phyloP scores from a whole-genome alignment of 805 yeast species.

The Hanseniaspora lachancei region DNA sequence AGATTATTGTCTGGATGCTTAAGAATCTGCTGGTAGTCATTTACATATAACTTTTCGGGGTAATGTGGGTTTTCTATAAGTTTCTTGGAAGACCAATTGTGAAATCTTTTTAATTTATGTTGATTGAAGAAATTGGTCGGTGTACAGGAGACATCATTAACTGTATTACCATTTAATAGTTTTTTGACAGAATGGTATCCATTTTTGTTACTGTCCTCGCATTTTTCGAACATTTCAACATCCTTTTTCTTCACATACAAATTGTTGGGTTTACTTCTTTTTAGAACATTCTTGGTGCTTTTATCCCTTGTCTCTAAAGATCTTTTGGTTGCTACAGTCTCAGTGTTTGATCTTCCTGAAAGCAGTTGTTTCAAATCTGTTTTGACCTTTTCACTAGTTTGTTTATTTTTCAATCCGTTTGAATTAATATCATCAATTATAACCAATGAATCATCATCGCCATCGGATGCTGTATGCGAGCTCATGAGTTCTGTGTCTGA shows the following conservation, averaged over 20 bases:
- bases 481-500: neutral
- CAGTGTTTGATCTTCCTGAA: constrained; percentile 8
- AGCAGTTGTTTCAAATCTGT: constrained; percentile 12
- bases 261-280: neutral
- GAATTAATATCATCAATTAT: constrained; percentile 11
- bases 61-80: neutral
- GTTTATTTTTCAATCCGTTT: neutral
- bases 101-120: constrained; percentile 9
- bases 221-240: neutral
- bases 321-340: neutral
- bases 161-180: neutral
- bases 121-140: neutral
- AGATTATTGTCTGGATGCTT: neutral
- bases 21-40: neutral
- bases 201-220: neutral
- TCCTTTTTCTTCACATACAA: neutral
- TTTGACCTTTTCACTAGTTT: neutral
- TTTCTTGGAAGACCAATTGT: constrained; percentile 6
- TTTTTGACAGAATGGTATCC: neutral
- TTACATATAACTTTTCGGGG: neutral
- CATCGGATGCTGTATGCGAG: neutral
- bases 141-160: neutral
- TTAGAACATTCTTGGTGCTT: neutral
- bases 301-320: neutral
- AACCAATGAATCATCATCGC: constrained; percentile 11